A percentile compares a stretch with the other conserved stretches of the same genome.
Evolutionary conservation across 768 basidiomycete species (phyloP).

Genomic region (Tremella yokohamensis): DNA sequence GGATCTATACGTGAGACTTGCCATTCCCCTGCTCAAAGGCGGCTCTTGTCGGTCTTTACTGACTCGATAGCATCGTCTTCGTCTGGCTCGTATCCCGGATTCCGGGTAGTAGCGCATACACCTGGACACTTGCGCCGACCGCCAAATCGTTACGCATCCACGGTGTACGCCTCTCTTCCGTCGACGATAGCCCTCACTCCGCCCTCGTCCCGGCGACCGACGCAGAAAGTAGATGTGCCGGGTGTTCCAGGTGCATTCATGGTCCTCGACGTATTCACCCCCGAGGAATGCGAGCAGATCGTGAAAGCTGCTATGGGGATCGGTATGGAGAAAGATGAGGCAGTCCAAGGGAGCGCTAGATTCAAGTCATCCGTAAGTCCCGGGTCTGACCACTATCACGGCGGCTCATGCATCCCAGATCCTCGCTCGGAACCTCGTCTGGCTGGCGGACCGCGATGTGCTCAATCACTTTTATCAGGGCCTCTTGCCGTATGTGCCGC

Average conservation of each 20-base stretch:
- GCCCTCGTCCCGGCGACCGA: constrained; percentile 41
- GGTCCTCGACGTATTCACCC: constrained; percentile 56
- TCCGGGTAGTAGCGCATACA: constrained; percentile 50
- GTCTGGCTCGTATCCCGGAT: constrained; percentile 26
- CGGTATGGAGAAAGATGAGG: constrained; percentile 59
- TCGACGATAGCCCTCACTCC: constrained; percentile 50
- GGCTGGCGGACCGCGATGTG: constrained; percentile 59
- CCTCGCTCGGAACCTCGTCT: constrained; percentile 58
- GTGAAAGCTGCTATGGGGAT: constrained; percentile 56
- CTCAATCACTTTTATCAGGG: constrained; percentile 53
- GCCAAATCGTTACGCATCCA: constrained; percentile 58
- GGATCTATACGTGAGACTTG: constrained; percentile 6
- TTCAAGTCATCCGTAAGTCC: constrained; percentile 54
- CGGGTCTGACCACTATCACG: not conserved
- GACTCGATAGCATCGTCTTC: constrained; percentile 4
- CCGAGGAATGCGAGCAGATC: constrained; percentile 55
- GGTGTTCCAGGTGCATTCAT: constrained; percentile 57
- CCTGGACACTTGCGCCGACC: constrained; percentile 58
- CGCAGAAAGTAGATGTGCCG: constrained; percentile 53
- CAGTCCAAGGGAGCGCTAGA: constrained; percentile 55
- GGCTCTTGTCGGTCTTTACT: constrained; percentile 20
- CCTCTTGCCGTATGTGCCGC: constrained; percentile 55
- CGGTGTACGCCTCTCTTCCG: constrained; percentile 55
- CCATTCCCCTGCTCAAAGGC: too few species aligned
- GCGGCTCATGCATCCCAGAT: constrained; percentile 18